These are phyloP conservation scores for Ophiostoma tasmaniense DNA, from an alignment of 2,329 filamentous ascomycete genomes.

Conservation along the genomic window DNA sequence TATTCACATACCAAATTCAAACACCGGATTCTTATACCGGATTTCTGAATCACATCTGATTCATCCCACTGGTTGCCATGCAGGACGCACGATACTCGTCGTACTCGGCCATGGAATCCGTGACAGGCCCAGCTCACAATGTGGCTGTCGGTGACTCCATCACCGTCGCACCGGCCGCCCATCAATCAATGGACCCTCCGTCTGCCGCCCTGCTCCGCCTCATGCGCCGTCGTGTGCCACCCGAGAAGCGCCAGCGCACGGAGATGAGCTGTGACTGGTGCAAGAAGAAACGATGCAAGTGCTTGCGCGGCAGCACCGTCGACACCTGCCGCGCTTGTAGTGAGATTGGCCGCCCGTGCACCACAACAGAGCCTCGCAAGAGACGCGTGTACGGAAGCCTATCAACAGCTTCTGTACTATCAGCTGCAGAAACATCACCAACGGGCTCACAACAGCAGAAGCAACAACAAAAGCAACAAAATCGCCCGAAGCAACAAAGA, in stretches of 20 bases:
- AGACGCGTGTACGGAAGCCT: conserved; percentile 18
- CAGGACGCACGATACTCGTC: conserved; percentile 7
- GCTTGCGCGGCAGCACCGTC: conserved; percentile 18
- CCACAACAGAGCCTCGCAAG: conserved; percentile 21
- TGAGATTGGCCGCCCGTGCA: conserved; percentile 19
- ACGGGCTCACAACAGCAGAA: neutral
- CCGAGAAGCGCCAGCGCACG: conserved; percentile 21
- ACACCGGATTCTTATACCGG: neutral
- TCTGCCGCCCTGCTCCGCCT: conserved; percentile 19
- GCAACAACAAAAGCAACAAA: neutral
- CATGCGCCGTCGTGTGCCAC: conserved; percentile 21
- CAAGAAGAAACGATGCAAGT: conserved; percentile 23
- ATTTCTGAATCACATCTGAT: neutral
- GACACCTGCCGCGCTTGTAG: conserved; percentile 21
- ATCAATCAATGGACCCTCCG: conserved; percentile 8
- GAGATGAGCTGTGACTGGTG: conserved; percentile 24
- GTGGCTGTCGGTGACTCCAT: conserved; percentile 3
- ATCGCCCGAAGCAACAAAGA: neutral
- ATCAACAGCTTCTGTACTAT: neutral
- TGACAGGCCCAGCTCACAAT: neutral
- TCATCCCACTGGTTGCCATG: neutral
- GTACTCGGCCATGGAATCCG: neutral
- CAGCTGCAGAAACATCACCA: neutral
- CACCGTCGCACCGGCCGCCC: neutral
- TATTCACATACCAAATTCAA: neutral